Evolutionary conservation across 257 asterid genomes (phyloP).

Genomic region (Solanum appendiculatum): DNA sequence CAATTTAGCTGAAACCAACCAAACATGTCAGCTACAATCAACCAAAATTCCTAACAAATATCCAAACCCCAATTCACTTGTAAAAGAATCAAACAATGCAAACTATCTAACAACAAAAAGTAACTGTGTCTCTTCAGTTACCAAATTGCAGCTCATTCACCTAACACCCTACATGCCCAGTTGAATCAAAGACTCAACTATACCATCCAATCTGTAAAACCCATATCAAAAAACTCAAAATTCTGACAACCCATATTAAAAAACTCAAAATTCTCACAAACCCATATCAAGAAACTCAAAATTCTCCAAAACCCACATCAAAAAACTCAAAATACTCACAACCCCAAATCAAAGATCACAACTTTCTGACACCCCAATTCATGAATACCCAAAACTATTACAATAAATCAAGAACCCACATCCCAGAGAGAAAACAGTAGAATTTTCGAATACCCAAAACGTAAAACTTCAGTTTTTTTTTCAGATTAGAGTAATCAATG

Average conservation of each 20-base stretch:
- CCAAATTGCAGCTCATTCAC: background rate
- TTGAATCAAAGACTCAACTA: background rate
- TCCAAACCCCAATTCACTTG: background rate
- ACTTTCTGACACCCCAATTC: conserved; percentile 12
- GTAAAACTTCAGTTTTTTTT: background rate
- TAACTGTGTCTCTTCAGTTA: background rate
- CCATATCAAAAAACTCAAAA: conserved; percentile 3
- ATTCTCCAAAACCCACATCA: conserved; percentile 10
- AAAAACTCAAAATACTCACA: conserved; percentile 10
- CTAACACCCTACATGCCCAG: background rate
- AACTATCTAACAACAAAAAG: background rate
- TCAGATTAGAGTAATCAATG: background rate
- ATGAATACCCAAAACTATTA: background rate
- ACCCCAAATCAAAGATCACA: conserved; percentile 14
- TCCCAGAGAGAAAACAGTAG: background rate
- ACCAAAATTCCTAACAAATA: background rate
- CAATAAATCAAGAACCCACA: background rate
- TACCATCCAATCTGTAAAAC: conserved; percentile 5
- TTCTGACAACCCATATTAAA: conserved; percentile 1
- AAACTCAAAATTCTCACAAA: conserved; percentile 10
- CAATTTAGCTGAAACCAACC: background rate
- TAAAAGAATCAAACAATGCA: conserved; percentile 3
- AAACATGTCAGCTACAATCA: background rate
- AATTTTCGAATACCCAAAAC: conserved; percentile 2
- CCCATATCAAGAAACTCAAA: background rate